A percentile compares a stretch with the other conserved stretches of the same genome.
phyloP scores from a whole-genome alignment of 257 asterid species.

The Nyctanthes arbortristis region DNA sequence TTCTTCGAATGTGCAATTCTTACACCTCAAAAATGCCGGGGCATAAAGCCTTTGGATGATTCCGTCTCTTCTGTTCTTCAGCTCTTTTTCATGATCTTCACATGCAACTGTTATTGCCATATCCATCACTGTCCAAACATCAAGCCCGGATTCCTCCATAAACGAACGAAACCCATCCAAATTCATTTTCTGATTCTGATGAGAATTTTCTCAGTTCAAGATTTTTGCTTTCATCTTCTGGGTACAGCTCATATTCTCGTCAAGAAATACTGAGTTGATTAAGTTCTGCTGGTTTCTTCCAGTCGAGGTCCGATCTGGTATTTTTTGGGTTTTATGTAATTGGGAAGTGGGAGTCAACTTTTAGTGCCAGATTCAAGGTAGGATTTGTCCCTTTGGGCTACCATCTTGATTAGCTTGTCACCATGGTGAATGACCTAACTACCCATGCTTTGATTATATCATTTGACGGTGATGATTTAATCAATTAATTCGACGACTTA shows the following conservation, averaged over 20 bases:
- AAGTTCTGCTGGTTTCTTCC: background rate
- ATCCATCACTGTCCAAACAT: conserved; percentile 56
- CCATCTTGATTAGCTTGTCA: conserved; percentile 23
- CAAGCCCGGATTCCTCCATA: conserved; percentile 46
- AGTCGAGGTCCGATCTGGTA: conserved; percentile 8
- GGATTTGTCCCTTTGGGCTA: conserved; percentile 21
- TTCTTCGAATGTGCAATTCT: conserved; percentile 12
- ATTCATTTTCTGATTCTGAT: conserved; percentile 32
- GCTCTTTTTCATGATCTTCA: conserved; percentile 41
- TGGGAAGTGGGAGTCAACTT: background rate
- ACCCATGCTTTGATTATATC: conserved; percentile 1
- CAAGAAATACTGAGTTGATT: too few relatives aligned
- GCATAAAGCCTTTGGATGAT: conserved; percentile 49
- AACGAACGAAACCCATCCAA: conserved; percentile 47
- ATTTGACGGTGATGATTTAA: background rate
- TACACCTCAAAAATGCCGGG: conserved; percentile 26
- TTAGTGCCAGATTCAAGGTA: conserved; percentile 17
- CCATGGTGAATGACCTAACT: background rate
- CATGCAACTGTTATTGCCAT: conserved; percentile 47
- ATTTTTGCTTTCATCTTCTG: background rate
- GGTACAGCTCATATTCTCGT: background rate
- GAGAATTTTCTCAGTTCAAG: conserved; percentile 2
- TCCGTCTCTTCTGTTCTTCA: conserved; percentile 43
- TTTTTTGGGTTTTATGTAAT: background rate
- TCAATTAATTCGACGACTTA: too few relatives aligned